Evolutionary conservation across 352 stramenopile species (phyloP), one percentile per base, ranked within the genome.

Genomic region (Phytophthora capsici): DNA sequence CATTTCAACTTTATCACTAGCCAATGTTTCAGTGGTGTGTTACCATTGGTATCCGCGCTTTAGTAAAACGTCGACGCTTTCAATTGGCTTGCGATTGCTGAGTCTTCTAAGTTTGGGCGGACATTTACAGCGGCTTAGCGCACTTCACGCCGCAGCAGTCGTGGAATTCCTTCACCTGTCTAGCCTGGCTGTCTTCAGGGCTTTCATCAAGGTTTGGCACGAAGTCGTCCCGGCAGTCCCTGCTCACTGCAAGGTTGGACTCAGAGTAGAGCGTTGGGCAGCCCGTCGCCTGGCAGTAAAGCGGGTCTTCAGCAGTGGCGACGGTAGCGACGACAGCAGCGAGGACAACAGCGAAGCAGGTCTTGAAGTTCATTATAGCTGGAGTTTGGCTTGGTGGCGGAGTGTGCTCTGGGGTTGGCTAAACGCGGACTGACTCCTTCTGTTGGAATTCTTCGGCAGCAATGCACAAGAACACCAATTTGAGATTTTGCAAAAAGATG

Each of bases 331-430:
- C 37, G n/a, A 67, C 41, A 40, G 43, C 44, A 5, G 49, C 49
- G 43, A 71, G 28, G 28, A 55, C 57, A 41, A 63, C 12, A 32
- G 57, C 49, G 38, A 71, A 46, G 44, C 41, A 67, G 12, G 57
- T 63, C 57, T 62, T 71, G 57, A 67, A 49, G 43, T 67, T 71
- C 63, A 71, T 71, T 57, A 3, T 67, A 32, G 38, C 22, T 41
- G 25, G 17, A 30, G 41, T 19, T 26, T 49, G 9, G n/a, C 28
- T 63, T 40, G 40, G 22, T 57, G 10, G 16, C 10, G 23, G 17
- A 26, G 32, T 37, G 26, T 50, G 26, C 45, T 25, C 40, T 63
- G 34, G 19, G 14, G 32, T 58, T 16, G 28, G 57, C 41, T 37
- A 65, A 71, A 71, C 20, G 45, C 32, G 43, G 49, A 71, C 58